phyloP scores from a whole-genome alignment of 1,284 basidiomycete species.

The Albatrellus sp. region DNA sequence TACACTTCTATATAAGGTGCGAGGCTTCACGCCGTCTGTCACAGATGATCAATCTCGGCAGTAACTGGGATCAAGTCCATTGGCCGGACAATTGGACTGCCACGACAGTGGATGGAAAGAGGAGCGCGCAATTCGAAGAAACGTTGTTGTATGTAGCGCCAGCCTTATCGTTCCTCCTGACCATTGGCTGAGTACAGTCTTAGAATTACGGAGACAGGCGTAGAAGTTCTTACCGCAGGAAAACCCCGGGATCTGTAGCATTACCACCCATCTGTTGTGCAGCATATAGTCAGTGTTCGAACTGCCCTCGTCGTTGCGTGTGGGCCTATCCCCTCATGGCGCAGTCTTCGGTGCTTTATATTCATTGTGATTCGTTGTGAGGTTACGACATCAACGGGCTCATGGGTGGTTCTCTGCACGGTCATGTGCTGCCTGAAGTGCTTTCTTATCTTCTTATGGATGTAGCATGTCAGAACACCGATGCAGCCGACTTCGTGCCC shows the following conservation, averaged over 20 bases:
- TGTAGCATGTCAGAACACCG: neutral
- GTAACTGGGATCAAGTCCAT: constrained; percentile 58
- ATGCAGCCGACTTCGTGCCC: neutral
- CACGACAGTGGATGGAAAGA: constrained; percentile 79
- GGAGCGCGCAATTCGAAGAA: constrained; percentile 93
- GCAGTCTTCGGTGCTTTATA: neutral
- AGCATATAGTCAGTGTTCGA: neutral
- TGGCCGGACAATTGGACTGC: constrained; percentile 95
- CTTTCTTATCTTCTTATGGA: neutral
- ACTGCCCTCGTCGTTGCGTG: neutral
- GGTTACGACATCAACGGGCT: neutral
- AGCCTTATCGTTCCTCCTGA: no score
- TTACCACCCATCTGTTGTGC: constrained; percentile 9
- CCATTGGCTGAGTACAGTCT: neutral
- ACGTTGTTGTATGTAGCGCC: constrained; percentile 61
- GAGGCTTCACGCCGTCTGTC: constrained; percentile 5
- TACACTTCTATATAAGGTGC: constrained; percentile 19
- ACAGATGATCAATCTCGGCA: constrained; percentile 88
- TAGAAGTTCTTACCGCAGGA: constrained; percentile 77
- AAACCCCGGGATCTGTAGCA: constrained; percentile 25
- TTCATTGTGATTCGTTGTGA: neutral
- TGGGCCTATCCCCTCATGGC: neutral
- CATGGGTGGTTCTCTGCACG: neutral
- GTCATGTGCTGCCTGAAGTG: neutral
- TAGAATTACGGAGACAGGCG: constrained; percentile 86